Base-by-base conservation (phyloP, 2,329 filamentous ascomycete species). In the Cladosporium austrohemisphaericum region DNA sequence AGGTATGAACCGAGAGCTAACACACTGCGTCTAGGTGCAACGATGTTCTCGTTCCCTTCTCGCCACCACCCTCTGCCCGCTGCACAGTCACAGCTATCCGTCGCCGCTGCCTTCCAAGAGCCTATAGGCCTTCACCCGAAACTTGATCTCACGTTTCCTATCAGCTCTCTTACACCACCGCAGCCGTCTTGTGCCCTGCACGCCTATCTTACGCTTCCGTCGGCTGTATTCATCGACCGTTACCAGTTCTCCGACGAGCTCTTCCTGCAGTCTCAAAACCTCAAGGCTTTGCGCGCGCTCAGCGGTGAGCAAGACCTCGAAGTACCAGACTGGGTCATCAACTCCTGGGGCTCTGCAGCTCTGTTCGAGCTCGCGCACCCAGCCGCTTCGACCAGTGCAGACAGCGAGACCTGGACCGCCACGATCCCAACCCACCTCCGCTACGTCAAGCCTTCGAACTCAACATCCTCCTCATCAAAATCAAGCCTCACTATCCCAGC, bases 51-150 rank as follows among this genome's bases (percentile, higher is more conserved):
- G 35, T 93, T 95, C 57, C 84, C 88, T 2, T 83, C 88, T 2
- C 83, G 90, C 0, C 91, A 96, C 67, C 81, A 86, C 57, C 72
- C 78, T 10, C 69, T 79, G 11, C 66, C 70, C 2, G 26, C 52
- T 20, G 55, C 60, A 43, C 60, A 68, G 1, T 58, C 62, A 16
- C 66, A 73, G 0, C 51, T 41, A 11, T 45, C 55, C 10, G 76
- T 70, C 44, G 76, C 73, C 0, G 76, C 83, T 16, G 68, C 69
- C 1, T 90, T 95, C 62, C 65, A 80, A n/a, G 55, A 73, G 2
- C 90, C 90, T 1, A 85, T 83, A 0, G 91, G 92, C 7, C 77
- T 96, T 8, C 92, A 96, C 68, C 92, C 92, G 2, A 87, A 83
- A 0, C 74, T 96, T 52, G 79, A 83, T 58, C 75, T 95, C 45